Evolutionary conservation across 176 grass and related monocot genomes (phyloP).

Genomic region (Tillandsia fasciculata): DNA sequence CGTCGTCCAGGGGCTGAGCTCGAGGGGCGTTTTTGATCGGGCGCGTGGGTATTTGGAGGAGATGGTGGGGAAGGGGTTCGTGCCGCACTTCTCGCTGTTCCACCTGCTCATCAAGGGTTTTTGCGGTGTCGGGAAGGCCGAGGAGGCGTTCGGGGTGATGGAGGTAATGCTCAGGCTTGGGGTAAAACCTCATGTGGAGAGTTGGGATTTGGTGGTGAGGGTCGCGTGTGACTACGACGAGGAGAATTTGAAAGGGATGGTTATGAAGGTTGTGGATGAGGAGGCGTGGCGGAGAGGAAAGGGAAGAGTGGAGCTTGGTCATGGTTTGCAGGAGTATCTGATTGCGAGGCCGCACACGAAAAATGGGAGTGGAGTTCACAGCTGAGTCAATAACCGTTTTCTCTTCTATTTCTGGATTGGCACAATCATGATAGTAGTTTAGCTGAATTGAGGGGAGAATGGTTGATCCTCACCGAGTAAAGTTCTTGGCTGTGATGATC

Average conservation of each 20-base stretch:
- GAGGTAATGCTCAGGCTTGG: conserved; percentile 43
- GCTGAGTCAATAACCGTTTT: background rate
- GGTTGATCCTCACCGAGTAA: no score
- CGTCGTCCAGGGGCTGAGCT: conserved; percentile 54
- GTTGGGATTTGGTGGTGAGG: conserved; percentile 46
- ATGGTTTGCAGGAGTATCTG: conserved; percentile 8
- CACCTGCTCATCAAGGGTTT: conserved; percentile 68
- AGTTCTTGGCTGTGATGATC: no score
- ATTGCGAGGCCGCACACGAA: background rate
- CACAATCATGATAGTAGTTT: no score
- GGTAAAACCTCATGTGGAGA: conserved; percentile 49
- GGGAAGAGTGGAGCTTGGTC: conserved; percentile 2
- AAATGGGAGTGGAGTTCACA: background rate
- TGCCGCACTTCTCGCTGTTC: conserved; percentile 71
- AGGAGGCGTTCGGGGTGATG: conserved; percentile 39
- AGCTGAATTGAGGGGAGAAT: no score
- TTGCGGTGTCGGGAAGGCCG: conserved; percentile 48
- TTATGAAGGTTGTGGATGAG: conserved; percentile 26
- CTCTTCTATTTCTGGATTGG: no score
- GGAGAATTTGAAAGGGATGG: conserved; percentile 8
- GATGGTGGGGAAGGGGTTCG: conserved; percentile 43
- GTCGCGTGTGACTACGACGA: conserved; percentile 33
- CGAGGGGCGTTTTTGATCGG: conserved; percentile 37
- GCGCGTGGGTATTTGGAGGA: conserved; percentile 46
- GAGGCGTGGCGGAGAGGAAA: conserved; percentile 15